A percentile compares a stretch with the other conserved stretches of the same genome.
Evolutionary conservation across 1,284 basidiomycete genomes (phyloP).

Genomic region (Puccinia coronata): DNA sequence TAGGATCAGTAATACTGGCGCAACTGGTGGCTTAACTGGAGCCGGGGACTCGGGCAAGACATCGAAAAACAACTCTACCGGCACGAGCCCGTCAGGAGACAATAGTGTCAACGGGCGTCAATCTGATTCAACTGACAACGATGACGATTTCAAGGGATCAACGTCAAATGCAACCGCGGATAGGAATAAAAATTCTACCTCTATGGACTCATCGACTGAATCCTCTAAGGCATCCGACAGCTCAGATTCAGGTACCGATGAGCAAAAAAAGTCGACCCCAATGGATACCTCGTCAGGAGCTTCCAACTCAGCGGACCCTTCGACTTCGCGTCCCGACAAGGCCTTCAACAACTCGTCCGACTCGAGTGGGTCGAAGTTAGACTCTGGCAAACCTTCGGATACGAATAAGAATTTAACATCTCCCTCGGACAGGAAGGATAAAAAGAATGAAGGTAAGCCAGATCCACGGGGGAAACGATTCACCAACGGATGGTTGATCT

Average conservation of each 20-base stretch:
- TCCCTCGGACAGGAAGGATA: conserved; percentile 2
- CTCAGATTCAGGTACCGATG: conserved; percentile 23
- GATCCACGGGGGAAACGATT: not conserved
- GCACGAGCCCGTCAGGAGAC: not conserved
- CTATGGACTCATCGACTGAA: conserved; percentile 4
- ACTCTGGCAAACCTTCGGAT: conserved; percentile 10
- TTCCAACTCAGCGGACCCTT: conserved; percentile 16
- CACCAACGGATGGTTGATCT: not conserved
- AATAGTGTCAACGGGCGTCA: conserved; percentile 4
- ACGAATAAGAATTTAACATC: conserved; percentile 12
- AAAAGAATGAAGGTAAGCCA: conserved; percentile 19
- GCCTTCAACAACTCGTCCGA: not conserved
- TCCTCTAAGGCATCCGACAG: conserved; percentile 16
- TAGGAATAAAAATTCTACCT: conserved; percentile 17
- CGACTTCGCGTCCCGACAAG: conserved; percentile 11
- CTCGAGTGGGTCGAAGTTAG: conserved; percentile 10
- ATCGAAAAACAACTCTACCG: not conserved
- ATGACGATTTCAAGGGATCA: not conserved
- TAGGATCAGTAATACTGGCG: conserved; percentile 34
- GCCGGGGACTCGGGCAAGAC: not conserved
- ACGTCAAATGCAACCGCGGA: conserved; percentile 12
- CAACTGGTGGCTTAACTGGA: conserved; percentile 44
- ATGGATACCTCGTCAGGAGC: conserved; percentile 13
- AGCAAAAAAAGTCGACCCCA: conserved; percentile 12
- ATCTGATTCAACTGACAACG: conserved; percentile 26